Evolutionary conservation across 2,329 filamentous ascomycete genomes (phyloP).

Genomic region (Ophiostoma pallidulum): DNA sequence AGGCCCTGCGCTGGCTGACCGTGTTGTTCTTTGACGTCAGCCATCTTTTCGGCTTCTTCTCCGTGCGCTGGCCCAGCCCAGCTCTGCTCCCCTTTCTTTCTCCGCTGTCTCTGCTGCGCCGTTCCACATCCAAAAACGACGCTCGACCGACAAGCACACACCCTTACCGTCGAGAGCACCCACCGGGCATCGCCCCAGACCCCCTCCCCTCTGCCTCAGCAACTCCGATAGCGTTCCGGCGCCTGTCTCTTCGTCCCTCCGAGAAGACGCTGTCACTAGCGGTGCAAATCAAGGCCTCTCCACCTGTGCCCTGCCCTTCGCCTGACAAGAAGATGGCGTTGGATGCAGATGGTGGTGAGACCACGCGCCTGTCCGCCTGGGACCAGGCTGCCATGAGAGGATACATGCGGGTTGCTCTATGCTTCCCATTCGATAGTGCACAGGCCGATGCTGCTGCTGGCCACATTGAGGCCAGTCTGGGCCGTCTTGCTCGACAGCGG

Average conservation of each 20-base stretch:
- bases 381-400: conserved; percentile 17
- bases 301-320: neutral
- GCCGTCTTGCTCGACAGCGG: conserved; percentile 16
- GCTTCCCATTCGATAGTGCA: conserved; percentile 18
- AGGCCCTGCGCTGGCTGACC: neutral
- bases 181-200: too few species aligned
- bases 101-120: too few species aligned
- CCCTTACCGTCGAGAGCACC: too few species aligned
- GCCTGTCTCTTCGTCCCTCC: too few species aligned
- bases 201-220: too few species aligned
- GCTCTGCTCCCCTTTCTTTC: neutral
- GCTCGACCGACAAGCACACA: too few species aligned
- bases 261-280: too few species aligned
- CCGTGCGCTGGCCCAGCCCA: neutral
- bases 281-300: neutral
- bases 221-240: too few species aligned
- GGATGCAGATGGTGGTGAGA: neutral
- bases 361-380: conserved; percentile 11
- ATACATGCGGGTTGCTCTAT: conserved; percentile 17
- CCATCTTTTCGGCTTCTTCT: neutral
- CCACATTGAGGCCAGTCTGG: conserved; percentile 17
- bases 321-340: neutral
- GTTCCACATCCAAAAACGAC: neutral
- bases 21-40: neutral
- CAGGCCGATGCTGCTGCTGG: neutral